These are phyloP conservation scores for Solanum raphanifolium DNA, from an alignment of 257 asterid species.

Conservation along the genomic window DNA sequence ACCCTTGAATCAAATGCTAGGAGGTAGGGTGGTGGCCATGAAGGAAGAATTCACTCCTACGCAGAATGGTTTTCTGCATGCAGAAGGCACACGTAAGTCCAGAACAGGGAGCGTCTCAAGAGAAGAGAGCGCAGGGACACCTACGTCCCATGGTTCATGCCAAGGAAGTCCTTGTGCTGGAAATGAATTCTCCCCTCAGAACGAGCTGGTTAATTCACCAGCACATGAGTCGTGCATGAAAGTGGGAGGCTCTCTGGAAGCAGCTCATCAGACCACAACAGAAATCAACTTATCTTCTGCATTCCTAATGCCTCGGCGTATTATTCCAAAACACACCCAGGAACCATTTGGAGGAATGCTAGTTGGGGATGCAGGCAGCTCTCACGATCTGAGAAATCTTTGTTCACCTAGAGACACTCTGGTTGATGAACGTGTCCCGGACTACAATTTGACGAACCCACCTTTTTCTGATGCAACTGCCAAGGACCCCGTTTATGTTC, in stretches of 20 bases:
- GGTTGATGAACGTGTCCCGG: constrained; percentile 36
- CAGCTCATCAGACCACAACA: constrained; percentile 18
- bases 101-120: constrained; percentile 65
- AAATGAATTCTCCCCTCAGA: constrained; percentile 37
- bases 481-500: constrained; percentile 23
- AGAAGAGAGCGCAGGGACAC: constrained; percentile 70
- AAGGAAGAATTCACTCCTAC: constrained; percentile 13
- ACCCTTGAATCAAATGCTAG: constrained; percentile 20
- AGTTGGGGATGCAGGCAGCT: constrained; percentile 70
- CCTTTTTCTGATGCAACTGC: constrained; percentile 16
- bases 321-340: constrained; percentile 14
- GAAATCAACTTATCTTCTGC: constrained; percentile 33
- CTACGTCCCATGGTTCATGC: constrained; percentile 69
- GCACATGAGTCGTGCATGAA: constrained; percentile 20
- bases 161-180: constrained; percentile 48
- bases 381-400: constrained; percentile 59
- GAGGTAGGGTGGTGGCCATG: constrained; percentile 9
- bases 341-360: constrained; percentile 53
- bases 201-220: constrained; percentile 34
- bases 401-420: constrained; percentile 40
- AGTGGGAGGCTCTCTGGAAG: constrained; percentile 17
- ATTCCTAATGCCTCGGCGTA: constrained; percentile 28
- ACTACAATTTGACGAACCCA: constrained; percentile 44
- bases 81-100: constrained; percentile 30
- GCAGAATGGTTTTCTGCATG: constrained; percentile 7